A percentile compares a stretch with the other conserved stretches of the same genome.
phyloP scores from a whole-genome alignment of 176 grass and related monocot genomes.

The Panicum miliaceum region DNA sequence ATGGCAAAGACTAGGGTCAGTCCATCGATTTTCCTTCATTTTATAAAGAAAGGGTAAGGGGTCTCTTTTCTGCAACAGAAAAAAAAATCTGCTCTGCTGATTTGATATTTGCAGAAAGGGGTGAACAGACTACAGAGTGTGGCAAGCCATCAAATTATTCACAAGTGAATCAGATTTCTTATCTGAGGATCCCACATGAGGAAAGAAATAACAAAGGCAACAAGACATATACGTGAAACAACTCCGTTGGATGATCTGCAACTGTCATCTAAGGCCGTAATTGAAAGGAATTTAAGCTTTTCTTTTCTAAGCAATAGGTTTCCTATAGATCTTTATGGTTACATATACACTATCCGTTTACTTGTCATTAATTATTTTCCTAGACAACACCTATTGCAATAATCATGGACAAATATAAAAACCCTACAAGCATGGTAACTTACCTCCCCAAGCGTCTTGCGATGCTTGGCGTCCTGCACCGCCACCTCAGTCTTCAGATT shows the following conservation, averaged over 20 bases:
- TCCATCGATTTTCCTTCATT: background rate
- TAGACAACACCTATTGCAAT: background rate
- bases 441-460: conserved; percentile 91
- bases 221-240: background rate
- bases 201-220: background rate
- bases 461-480: conserved; percentile 87
- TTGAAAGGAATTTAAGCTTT: background rate
- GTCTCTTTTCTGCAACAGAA: no score
- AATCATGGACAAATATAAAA: background rate
- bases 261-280: background rate
- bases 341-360: background rate
- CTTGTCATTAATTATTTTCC: background rate
- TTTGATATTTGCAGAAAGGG: background rate
- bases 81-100: no score
- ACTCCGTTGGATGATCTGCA: background rate
- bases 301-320: background rate
- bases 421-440: conserved; percentile 22
- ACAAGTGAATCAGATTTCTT: background rate
- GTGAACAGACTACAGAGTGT: background rate
- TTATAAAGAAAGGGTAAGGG: no score
- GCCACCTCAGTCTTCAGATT: conserved; percentile 95
- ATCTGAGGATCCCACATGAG: conserved; percentile 14
- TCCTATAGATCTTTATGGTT: background rate
- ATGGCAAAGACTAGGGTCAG: background rate
- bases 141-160: background rate